phyloP scores from a whole-genome alignment of 2,329 filamentous ascomycete species.

The Pezicula carpinea region DNA sequence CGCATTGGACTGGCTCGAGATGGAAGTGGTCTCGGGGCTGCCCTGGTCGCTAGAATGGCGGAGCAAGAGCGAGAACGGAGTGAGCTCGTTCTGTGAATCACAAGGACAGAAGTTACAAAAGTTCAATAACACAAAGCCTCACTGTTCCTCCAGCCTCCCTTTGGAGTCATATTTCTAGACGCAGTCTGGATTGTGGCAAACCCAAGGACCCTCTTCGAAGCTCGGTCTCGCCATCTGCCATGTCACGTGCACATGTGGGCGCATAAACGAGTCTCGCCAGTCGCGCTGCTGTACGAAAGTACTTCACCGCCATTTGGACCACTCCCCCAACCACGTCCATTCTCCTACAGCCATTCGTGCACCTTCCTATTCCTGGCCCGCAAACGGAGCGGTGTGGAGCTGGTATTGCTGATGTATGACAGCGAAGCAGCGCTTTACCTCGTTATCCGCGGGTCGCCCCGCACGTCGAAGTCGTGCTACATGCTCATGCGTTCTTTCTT shows the following conservation, averaged over 20 bases:
- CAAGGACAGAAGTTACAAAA: no score
- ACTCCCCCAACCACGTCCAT: background rate
- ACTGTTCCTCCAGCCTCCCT: no score
- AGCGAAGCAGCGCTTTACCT: background rate
- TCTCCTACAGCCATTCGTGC: background rate
- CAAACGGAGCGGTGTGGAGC: constrained; percentile 1
- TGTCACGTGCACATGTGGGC: no score
- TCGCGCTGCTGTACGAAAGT: background rate
- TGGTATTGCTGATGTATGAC: background rate
- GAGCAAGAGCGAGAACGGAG: background rate
- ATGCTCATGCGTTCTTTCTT: constrained; percentile 1
- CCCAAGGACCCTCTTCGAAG: no score
- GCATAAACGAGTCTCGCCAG: no score
- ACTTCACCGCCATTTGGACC: background rate
- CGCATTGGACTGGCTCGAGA: constrained; percentile 94
- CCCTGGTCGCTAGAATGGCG: constrained; percentile 29
- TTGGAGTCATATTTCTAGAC: no score
- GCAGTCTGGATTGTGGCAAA: no score
- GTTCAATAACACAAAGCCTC: no score
- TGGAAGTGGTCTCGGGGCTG: constrained; percentile 87
- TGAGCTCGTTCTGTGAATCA: no score
- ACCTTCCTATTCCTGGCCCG: background rate
- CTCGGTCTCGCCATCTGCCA: no score
- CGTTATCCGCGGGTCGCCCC: constrained; percentile 1
- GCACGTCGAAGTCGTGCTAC: background rate